phyloP scores from a whole-genome alignment of 495 filamentous ascomycete genomes.

The Aspergillus conjunctus region DNA sequence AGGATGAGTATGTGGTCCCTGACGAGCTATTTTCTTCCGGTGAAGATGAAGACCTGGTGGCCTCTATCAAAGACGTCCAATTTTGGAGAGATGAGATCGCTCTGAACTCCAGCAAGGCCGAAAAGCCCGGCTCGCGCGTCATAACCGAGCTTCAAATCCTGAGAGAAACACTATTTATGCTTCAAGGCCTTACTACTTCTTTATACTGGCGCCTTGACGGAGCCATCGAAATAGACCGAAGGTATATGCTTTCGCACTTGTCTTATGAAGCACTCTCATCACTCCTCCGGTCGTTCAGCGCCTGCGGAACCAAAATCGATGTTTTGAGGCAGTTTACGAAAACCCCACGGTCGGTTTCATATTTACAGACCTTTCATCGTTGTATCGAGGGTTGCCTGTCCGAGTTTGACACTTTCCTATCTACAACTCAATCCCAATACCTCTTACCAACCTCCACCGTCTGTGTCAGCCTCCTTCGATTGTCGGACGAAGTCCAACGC shows the following conservation, averaged over 20 bases:
- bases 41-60: slow-evolving; percentile 45
- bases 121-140: slow-evolving; percentile 42
- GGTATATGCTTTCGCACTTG: slow-evolving; percentile 42
- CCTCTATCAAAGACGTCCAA: slow-evolving; percentile 59
- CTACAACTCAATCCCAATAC: slow-evolving; percentile 46
- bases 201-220: slow-evolving; percentile 58
- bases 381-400: slow-evolving; percentile 45
- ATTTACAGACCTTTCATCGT: slow-evolving; percentile 59
- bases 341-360: slow-evolving; percentile 41
- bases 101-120: slow-evolving; percentile 26
- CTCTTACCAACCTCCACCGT: slow-evolving; percentile 35
- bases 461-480: slow-evolving; percentile 58
- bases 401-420: slow-evolving; percentile 48
- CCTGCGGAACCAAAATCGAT: slow-evolving; percentile 50
- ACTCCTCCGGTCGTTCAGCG: slow-evolving; percentile 44
- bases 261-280: slow-evolving; percentile 42
- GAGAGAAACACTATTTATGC: slow-evolving; percentile 82
- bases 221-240: slow-evolving; percentile 38
- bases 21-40: slow-evolving; percentile 39
- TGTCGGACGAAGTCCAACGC: slow-evolving; percentile 62
- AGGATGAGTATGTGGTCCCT: slow-evolving; percentile 42
- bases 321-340: slow-evolving; percentile 48
- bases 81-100: slow-evolving; percentile 59
- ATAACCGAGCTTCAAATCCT: slow-evolving; percentile 74
- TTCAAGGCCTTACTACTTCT: slow-evolving; percentile 74